Percentiles rank a stretch among this genome's conserved stretches.
These are phyloP conservation scores for Verticillium klebahnii DNA, from an alignment of 2,329 filamentous ascomycete genomes.

Conservation along the genomic window DNA sequence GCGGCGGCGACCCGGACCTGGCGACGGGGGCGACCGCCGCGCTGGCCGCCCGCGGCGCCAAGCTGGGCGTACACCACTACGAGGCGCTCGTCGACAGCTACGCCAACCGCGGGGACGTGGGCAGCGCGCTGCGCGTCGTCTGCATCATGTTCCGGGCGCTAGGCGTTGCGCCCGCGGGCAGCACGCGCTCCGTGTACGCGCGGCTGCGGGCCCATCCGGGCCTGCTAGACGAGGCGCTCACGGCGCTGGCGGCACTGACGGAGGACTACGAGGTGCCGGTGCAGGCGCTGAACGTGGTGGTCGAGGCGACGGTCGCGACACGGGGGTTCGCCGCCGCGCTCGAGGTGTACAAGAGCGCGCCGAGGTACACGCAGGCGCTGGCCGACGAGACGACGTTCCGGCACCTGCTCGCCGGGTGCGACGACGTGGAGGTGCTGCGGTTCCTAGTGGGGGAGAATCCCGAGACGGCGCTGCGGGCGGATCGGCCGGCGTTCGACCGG, in stretches of 20 bases:
- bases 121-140: constrained; percentile 63
- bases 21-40: constrained; percentile 67
- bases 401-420: constrained; percentile 24
- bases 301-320: constrained; percentile 26
- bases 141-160: constrained; percentile 68
- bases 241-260: constrained; percentile 50
- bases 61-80: constrained; percentile 66
- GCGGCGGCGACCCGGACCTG: constrained; percentile 61
- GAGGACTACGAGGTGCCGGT: constrained; percentile 28
- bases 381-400: constrained; percentile 21
- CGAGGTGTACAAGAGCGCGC: constrained; percentile 24
- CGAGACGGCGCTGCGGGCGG: constrained; percentile 12
- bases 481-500: constrained; percentile 3
- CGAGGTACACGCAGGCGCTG: constrained; percentile 21
- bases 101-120: constrained; percentile 52
- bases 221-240: constrained; percentile 48
- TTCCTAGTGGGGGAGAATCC: constrained; percentile 25
- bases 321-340: constrained; percentile 25
- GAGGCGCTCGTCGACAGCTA: constrained; percentile 74
- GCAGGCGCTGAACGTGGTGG: constrained; percentile 24
- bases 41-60: constrained; percentile 52
- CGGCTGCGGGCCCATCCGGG: constrained; percentile 44
- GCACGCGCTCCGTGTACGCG: constrained; percentile 58
- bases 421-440: constrained; percentile 16
- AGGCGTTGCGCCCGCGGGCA: constrained; percentile 49